Evolutionary conservation across 176 grass and related monocot species (phyloP).

Genomic region (Phyllostachys edulis): DNA sequence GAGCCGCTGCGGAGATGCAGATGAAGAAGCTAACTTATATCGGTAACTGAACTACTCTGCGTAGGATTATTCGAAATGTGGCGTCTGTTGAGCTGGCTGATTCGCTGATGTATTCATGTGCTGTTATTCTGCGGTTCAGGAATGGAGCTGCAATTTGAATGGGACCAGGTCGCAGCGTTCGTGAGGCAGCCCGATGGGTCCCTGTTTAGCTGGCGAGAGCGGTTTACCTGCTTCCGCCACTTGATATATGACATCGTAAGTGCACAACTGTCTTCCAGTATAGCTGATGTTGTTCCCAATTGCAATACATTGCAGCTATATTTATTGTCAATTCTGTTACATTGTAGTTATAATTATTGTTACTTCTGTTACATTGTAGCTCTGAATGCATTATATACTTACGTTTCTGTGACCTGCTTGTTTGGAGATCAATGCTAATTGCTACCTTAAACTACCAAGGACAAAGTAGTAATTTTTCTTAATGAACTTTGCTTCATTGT

Average conservation of each 20-base stretch:
- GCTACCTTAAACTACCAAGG: neutral
- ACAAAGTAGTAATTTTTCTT: neutral
- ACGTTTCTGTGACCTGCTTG: neutral
- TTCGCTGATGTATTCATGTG: neutral
- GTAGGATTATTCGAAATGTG: neutral
- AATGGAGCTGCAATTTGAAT: slow-evolving; percentile 92
- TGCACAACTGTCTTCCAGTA: neutral
- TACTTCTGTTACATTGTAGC: neutral
- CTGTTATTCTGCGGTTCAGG: slow-evolving; percentile 44
- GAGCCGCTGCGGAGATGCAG: slow-evolving; percentile 80
- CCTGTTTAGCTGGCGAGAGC: slow-evolving; percentile 92
- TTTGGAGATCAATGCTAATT: neutral
- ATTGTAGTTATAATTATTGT: neutral
- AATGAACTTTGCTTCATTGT: neutral
- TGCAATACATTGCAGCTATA: neutral
- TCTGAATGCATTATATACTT: neutral
- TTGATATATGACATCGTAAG: slow-evolving; percentile 91
- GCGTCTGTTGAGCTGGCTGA: neutral
- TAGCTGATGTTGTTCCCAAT: neutral
- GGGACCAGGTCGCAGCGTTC: slow-evolving; percentile 88
- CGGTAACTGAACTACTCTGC: slow-evolving; percentile 36
- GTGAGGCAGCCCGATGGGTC: slow-evolving; percentile 88
- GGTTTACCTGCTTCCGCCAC: slow-evolving; percentile 71
- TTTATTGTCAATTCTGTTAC: neutral
- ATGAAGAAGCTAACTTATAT: slow-evolving; percentile 93